Base-by-base conservation (phyloP, 352 stramenopile species). In the Pythium apleroticum region DNA sequence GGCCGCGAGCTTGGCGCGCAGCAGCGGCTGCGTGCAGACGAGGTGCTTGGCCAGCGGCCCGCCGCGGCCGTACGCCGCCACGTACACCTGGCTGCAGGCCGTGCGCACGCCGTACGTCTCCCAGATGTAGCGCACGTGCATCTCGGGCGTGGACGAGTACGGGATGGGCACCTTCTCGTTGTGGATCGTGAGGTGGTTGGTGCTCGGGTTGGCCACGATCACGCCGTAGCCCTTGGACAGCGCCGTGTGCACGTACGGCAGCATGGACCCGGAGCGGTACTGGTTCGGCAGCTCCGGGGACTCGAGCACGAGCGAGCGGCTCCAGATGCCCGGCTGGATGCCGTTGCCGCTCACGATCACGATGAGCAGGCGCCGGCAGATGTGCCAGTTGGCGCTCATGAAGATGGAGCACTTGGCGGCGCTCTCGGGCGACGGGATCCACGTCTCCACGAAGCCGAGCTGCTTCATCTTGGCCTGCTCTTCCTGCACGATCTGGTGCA, bases 311-410 rank as follows among this genome's bases (percentile, higher is more conserved):
- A 94, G 78, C 52, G 78, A 90, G 48, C 86, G 84, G 60, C 86
- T 95, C 86, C 86, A 95, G 33, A 95, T 95, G 55, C 86, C 86
- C 4, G 86, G 86, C 57, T 93, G 86, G 68, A 95, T 93, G 61
- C 86, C 86, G 60, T 93, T 93, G 53, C 86, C 86, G 62, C 82
- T 89, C 33, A 90, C 81, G 52, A 95, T 86, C 20, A 95, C 77
- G 54, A 95, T 66, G 33, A 95, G 67, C 25, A 95, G 63, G 41
- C 83, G 82, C 11, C 80, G 66, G 57, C 81, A 91, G 45, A 90
- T 89, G 74, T 89, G 82, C 86, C 86, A 95, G 68, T 93, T 90
- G 20, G 83, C 81, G 57, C 82, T 92, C 67, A 95, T 74, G 65
- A 93, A 95, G 65, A 95, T 81, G 53, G 73, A 91, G 69, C 80